These are phyloP conservation scores for Hirschfeldia incana DNA, from an alignment of 345 rosid species.

Conservation along the genomic window DNA sequence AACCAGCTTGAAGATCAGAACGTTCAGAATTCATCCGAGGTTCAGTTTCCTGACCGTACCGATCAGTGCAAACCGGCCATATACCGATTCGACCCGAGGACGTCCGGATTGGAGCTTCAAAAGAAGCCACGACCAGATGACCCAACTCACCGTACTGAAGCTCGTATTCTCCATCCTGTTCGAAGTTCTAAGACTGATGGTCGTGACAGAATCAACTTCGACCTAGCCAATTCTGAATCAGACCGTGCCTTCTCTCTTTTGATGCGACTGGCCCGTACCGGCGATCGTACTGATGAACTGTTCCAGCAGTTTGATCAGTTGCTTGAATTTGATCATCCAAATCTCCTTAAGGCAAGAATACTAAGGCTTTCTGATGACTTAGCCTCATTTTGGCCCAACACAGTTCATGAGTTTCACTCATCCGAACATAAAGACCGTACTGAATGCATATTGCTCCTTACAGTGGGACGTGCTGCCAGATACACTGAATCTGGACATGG, in stretches of 20 bases:
- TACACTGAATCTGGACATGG: neutral
- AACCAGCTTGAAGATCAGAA: neutral
- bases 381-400: neutral
- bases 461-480: no score
- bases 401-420: neutral
- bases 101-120: neutral
- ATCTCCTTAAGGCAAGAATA: neutral
- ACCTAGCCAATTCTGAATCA: neutral
- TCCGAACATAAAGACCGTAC: neutral
- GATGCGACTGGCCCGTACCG: neutral
- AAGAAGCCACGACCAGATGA: neutral
- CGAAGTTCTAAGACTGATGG: neutral
- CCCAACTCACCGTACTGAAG: neutral
- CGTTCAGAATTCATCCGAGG: neutral
- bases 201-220: neutral
- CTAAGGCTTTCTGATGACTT: neutral
- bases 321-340: neutral
- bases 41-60: neutral
- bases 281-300: neutral
- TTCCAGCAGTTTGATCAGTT: neutral
- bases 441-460: neutral
- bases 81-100: neutral
- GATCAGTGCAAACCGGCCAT: neutral
- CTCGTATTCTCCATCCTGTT: neutral
- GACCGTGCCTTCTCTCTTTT: neutral